These are phyloP conservation scores for Daldinia sp. DNA, from an alignment of 2,329 filamentous ascomycete species.

Conservation along the genomic window DNA sequence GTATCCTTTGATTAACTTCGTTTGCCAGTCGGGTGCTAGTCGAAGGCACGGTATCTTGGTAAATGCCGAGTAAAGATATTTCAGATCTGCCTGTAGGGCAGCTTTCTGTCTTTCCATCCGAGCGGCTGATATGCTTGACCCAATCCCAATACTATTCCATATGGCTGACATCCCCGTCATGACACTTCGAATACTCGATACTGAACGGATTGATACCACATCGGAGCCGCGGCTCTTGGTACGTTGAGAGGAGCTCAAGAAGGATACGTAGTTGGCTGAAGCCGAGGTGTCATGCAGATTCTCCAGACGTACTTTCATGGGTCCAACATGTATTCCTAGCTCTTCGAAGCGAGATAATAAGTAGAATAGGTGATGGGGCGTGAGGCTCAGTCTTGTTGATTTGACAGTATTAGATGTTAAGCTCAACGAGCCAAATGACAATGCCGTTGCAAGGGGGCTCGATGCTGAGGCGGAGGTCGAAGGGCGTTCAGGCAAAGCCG, in stretches of 20 bases:
- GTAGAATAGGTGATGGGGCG: constrained; percentile 96
- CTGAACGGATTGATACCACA: constrained; percentile 91
- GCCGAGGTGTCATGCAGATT: constrained; percentile 90
- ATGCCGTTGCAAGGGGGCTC: constrained; percentile 81
- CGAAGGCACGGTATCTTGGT: constrained; percentile 96
- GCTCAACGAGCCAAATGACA: constrained; percentile 86
- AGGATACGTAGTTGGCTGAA: constrained; percentile 94
- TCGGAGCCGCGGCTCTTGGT: constrained; percentile 84
- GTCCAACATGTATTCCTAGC: constrained; percentile 87
- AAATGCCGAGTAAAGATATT: constrained; percentile 97
- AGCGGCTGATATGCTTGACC: constrained; percentile 80
- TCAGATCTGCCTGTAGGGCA: constrained; percentile 85
- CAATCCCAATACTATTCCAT: constrained; percentile 89
- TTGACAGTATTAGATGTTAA: constrained; percentile 89
- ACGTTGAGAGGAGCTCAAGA: constrained; percentile 85
- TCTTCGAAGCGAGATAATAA: constrained; percentile 96
- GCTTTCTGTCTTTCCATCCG: constrained; percentile 92
- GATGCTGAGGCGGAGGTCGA: constrained; percentile 77
- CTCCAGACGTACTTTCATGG: constrained; percentile 95
- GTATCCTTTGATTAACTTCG: constrained; percentile 89
- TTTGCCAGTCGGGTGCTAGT: constrained; percentile 91
- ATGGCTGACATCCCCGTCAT: constrained; percentile 96
- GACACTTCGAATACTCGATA: constrained; percentile 95
- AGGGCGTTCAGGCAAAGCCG: constrained; percentile 71
- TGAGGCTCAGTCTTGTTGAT: constrained; percentile 90